These are phyloP conservation scores for Didymella pomorum DNA, from an alignment of 2,329 filamentous ascomycete genomes.

Conservation along the genomic window DNA sequence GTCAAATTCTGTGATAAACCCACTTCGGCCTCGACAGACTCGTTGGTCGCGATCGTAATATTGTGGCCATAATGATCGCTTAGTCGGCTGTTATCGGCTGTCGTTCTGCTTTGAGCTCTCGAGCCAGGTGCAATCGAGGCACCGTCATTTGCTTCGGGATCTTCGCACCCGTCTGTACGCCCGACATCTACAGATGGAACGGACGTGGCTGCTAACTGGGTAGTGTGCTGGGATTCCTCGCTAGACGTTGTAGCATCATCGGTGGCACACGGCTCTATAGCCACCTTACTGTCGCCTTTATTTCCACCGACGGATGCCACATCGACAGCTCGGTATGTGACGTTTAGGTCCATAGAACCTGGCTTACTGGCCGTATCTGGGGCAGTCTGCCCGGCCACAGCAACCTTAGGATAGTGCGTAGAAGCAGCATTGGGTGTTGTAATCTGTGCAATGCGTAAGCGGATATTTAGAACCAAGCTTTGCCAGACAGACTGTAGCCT, in stretches of 20 bases:
- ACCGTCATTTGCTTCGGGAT: background rate
- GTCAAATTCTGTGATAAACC: background rate
- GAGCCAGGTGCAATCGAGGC: background rate
- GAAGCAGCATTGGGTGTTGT: too few species aligned
- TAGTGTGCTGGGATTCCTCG: background rate
- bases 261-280: background rate
- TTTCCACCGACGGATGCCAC: too few species aligned
- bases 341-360: background rate
- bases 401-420: background rate
- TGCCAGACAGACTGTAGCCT: constrained; percentile 6
- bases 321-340: background rate
- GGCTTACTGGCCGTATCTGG: background rate
- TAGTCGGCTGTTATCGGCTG: too few species aligned
- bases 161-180: background rate
- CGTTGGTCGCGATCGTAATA: background rate
- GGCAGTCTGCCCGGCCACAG: background rate
- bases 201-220: background rate
- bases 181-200: background rate
- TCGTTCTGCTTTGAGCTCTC: background rate
- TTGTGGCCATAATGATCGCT: background rate
- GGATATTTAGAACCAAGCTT: background rate
- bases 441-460: constrained; percentile 2
- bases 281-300: background rate
- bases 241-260: background rate
- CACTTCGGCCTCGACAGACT: background rate